phyloP scores from a whole-genome alignment of 163 green algal species.

The Volvox carteri region DNA sequence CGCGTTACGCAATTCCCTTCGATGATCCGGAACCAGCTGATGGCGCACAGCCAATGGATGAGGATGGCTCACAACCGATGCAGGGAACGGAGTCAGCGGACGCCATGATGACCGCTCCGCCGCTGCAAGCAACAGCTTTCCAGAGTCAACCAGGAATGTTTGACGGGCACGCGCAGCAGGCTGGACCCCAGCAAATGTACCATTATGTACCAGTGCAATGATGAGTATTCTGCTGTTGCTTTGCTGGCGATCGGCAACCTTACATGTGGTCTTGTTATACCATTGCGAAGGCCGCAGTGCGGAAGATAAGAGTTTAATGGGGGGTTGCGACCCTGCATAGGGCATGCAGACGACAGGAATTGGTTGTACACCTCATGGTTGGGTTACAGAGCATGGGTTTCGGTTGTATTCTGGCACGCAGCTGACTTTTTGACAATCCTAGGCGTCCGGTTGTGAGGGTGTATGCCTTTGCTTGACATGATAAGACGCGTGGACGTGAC shows the following conservation, averaged over 20 bases:
- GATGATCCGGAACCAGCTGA: conserved; percentile 60
- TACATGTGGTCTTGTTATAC: not conserved
- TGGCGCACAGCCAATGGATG: conserved; percentile 41
- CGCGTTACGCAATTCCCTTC: conserved; percentile 78
- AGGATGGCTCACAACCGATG: not conserved
- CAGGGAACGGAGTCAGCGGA: not conserved
- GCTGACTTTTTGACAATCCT: no score
- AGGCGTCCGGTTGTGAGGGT: no score
- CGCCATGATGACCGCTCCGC: not conserved
- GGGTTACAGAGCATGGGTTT: no score
- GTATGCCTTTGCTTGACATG: no score
- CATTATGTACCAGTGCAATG: conserved; percentile 29
- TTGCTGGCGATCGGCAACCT: not conserved
- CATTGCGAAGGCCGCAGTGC: no score
- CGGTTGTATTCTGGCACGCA: no score
- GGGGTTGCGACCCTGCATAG: not conserved
- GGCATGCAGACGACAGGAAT: not conserved
- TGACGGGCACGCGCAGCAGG: conserved; percentile 9
- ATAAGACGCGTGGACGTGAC: no score
- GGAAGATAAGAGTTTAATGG: no score
- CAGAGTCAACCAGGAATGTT: not conserved
- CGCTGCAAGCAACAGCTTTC: not conserved
- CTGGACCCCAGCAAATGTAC: not conserved
- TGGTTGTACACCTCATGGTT: no score
- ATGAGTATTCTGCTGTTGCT: not conserved